phyloP scores from a whole-genome alignment of 2,329 filamentous ascomycete species.

The Diaporthe amygdali region DNA sequence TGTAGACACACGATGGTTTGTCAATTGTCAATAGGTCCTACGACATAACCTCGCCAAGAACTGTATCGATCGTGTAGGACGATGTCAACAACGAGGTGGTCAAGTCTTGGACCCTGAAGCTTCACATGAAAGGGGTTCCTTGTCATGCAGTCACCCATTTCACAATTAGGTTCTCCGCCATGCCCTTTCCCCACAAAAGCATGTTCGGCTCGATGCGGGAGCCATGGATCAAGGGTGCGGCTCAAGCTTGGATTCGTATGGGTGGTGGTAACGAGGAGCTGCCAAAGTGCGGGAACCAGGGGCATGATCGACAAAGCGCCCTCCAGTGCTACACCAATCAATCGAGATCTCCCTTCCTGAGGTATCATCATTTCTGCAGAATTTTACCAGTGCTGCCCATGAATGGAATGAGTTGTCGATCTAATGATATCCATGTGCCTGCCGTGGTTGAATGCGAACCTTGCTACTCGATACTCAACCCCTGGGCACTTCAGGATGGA shows the following conservation, averaged over 20 bases:
- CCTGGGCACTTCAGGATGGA: too few species aligned
- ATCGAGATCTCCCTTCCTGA: not conserved
- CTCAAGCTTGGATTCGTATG: not conserved
- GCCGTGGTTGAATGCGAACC: not conserved
- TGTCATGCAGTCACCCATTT: not conserved
- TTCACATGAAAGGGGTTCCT: not conserved
- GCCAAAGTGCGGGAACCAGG: conserved; percentile 3
- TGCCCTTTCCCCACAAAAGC: conserved; percentile 9
- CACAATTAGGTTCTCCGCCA: conserved; percentile 2
- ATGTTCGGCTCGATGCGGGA: conserved; percentile 1
- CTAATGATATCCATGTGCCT: not conserved
- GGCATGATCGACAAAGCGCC: not conserved
- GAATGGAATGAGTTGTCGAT: not conserved
- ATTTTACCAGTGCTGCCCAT: not conserved
- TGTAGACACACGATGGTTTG: not conserved
- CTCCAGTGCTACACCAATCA: not conserved
- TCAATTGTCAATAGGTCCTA: not conserved
- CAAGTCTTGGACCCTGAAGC: not conserved
- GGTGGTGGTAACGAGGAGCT: conserved; percentile 2
- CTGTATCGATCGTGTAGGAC: not conserved
- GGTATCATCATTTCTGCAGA: too few species aligned
- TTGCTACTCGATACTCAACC: not conserved
- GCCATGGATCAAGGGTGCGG: conserved; percentile 6
- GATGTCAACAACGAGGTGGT: not conserved
- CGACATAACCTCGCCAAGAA: not conserved